These are phyloP conservation scores for Biscogniauxia marginata DNA, from an alignment of 2,329 filamentous ascomycete genomes.

Conservation along the genomic window DNA sequence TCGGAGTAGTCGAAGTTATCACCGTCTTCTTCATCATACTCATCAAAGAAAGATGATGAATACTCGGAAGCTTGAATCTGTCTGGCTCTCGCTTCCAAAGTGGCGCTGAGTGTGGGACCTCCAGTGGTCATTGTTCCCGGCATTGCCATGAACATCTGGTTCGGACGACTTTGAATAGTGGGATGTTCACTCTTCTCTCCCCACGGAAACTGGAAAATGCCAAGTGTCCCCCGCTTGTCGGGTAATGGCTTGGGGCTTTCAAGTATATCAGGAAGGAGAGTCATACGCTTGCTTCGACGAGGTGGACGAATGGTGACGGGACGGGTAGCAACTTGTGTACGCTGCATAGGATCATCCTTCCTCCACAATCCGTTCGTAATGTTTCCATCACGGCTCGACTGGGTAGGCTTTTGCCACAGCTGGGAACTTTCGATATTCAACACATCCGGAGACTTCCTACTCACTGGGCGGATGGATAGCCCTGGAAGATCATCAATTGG, in stretches of 20 bases:
- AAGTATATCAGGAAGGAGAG: slow-evolving; percentile 60
- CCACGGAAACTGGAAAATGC: slow-evolving; percentile 66
- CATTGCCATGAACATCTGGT: slow-evolving; percentile 45
- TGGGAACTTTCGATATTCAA: slow-evolving; percentile 37
- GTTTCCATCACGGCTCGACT: background rate
- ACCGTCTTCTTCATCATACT: slow-evolving; percentile 54
- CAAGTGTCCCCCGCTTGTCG: slow-evolving; percentile 57
- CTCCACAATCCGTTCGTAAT: slow-evolving; percentile 25
- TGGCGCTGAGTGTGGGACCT: slow-evolving; percentile 29
- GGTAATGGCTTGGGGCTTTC: slow-evolving; percentile 60
- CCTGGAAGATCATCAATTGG: slow-evolving; percentile 28
- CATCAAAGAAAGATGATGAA: slow-evolving; percentile 57
- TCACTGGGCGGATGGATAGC: slow-evolving; percentile 35
- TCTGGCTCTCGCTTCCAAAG: slow-evolving; percentile 34
- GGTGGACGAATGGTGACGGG: slow-evolving; percentile 53
- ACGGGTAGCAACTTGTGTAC: slow-evolving; percentile 34
- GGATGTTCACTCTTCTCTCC: slow-evolving; percentile 61
- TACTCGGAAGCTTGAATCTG: slow-evolving; percentile 41
- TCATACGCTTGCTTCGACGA: slow-evolving; percentile 55
- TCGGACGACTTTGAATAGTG: slow-evolving; percentile 39
- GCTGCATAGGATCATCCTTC: slow-evolving; percentile 15
- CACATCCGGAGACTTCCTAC: slow-evolving; percentile 33
- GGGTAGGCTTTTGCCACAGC: slow-evolving; percentile 38
- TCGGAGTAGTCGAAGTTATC: slow-evolving; percentile 39
- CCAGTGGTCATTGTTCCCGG: slow-evolving; percentile 51